Evolutionary conservation across 2,329 filamentous ascomycete species (phyloP).

Genomic region (Microdochium nivale): DNA sequence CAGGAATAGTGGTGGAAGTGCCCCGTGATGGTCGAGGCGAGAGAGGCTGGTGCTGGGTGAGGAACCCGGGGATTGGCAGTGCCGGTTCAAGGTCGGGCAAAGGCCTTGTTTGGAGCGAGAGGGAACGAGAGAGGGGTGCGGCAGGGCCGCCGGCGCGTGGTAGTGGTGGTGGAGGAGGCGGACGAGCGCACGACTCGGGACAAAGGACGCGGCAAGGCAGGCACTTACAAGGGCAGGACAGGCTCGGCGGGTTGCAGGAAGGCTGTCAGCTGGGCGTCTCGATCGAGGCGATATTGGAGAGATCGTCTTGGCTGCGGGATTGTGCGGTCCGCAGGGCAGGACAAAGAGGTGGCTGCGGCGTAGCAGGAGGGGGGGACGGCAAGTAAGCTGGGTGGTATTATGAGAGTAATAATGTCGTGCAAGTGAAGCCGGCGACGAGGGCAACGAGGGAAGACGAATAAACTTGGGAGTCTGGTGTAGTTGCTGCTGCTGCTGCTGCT

Average conservation of each 20-base stretch:
- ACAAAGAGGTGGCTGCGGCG: neutral
- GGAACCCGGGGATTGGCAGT: neutral
- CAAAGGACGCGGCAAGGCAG: neutral
- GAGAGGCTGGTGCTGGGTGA: neutral
- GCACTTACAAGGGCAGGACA: neutral
- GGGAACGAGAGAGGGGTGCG: neutral
- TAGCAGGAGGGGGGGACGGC: too few relatives aligned
- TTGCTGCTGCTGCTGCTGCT: too few relatives aligned
- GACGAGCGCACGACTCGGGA: too few relatives aligned
- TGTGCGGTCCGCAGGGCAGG: neutral
- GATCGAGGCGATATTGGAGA: neutral
- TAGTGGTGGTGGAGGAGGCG: too few relatives aligned
- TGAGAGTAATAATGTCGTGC: too few relatives aligned
- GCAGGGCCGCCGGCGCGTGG: neutral
- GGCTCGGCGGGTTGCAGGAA: neutral
- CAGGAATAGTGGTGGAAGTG: neutral
- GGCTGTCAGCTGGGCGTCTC: neutral
- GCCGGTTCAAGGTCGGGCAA: neutral
- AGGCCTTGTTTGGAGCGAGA: neutral
- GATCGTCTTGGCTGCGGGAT: neutral
- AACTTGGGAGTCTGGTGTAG: too few relatives aligned
- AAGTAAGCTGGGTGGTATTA: too few relatives aligned
- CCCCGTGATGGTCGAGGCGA: neutral
- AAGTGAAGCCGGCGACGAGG: too few relatives aligned
- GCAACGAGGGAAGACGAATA: too few relatives aligned